phyloP scores from a whole-genome alignment of 2,329 filamentous ascomycete genomes.

The Pleoardoris graminearum region DNA sequence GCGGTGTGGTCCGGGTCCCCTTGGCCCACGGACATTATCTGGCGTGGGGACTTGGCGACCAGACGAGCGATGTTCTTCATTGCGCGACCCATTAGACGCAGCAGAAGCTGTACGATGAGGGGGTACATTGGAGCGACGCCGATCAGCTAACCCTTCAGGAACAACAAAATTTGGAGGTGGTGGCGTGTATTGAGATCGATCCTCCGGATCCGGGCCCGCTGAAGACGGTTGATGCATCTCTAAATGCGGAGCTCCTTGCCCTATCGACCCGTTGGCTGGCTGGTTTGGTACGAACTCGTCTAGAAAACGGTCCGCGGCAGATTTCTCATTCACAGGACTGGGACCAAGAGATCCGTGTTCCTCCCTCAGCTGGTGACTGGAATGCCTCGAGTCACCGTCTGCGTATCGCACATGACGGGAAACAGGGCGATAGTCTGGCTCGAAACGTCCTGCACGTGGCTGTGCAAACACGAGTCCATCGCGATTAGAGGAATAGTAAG shows the following conservation, averaged over 20 bases:
- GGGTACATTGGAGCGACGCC: slow-evolving; percentile 20
- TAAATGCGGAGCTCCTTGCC: slow-evolving; percentile 15
- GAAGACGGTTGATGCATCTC: slow-evolving; percentile 20
- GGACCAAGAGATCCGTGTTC: slow-evolving; percentile 27
- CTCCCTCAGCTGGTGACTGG: slow-evolving; percentile 29
- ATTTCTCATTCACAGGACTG: slow-evolving; percentile 27
- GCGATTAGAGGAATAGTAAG: slow-evolving; percentile 29
- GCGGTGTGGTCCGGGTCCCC: slow-evolving; percentile 35
- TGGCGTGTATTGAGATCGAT: slow-evolving; percentile 36
- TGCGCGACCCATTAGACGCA: slow-evolving; percentile 39
- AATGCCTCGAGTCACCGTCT: slow-evolving; percentile 27
- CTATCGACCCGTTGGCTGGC: slow-evolving; percentile 18
- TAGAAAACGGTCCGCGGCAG: slow-evolving; percentile 42
- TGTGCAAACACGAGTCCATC: slow-evolving; percentile 35
- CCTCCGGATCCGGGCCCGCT: slow-evolving; percentile 28
- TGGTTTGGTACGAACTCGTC: slow-evolving; percentile 36
- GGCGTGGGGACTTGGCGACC: slow-evolving; percentile 33
- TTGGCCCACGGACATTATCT: slow-evolving; percentile 25
- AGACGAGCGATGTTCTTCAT: slow-evolving; percentile 30
- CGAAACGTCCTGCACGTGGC: slow-evolving; percentile 31
- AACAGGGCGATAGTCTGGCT: slow-evolving; percentile 32
- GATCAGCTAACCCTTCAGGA: slow-evolving; percentile 21
- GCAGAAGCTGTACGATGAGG: slow-evolving; percentile 33
- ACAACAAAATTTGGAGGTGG: slow-evolving; percentile 24
- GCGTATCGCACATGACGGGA: slow-evolving; percentile 34